A percentile compares a stretch with the other conserved stretches of the same genome.
Conservation (phyloP, 176 grass and related monocot species). For the Bonia amplexicaulis region DNA sequence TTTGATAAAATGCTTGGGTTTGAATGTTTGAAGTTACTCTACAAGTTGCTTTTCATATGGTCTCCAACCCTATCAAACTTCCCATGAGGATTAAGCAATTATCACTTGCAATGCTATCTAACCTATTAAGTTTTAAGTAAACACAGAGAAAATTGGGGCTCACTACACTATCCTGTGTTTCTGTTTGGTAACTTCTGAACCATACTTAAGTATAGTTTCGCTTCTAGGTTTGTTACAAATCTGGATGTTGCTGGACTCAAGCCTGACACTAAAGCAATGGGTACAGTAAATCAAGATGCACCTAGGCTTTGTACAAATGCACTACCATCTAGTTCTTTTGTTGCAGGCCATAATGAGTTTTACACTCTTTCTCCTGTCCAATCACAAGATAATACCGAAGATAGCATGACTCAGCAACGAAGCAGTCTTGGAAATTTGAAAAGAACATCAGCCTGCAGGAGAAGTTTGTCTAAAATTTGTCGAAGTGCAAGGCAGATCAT, state of each 20-base stretch:
- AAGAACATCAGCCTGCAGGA: no score
- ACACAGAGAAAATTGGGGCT: neutral
- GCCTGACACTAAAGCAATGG: constrained; percentile 41
- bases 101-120: neutral
- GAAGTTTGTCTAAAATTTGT: no score
- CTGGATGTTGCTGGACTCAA: constrained; percentile 79
- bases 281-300: constrained; percentile 44
- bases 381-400: constrained; percentile 30
- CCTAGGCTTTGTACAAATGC: constrained; percentile 65
- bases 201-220: constrained; percentile 17
- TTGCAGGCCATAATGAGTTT: constrained; percentile 21
- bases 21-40: neutral
- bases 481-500: no score
- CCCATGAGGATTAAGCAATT: neutral
- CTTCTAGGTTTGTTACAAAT: constrained; percentile 73
- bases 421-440: no score
- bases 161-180: constrained; percentile 15
- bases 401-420: no score
- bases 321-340: constrained; percentile 38
- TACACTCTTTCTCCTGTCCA: constrained; percentile 12
- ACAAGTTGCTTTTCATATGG: neutral
- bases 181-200: neutral
- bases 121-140: neutral
- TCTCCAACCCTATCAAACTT: neutral
- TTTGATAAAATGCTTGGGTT: neutral